Conservation (phyloP, 106 monocot species). For the Dioscorea dumetorum region DNA sequence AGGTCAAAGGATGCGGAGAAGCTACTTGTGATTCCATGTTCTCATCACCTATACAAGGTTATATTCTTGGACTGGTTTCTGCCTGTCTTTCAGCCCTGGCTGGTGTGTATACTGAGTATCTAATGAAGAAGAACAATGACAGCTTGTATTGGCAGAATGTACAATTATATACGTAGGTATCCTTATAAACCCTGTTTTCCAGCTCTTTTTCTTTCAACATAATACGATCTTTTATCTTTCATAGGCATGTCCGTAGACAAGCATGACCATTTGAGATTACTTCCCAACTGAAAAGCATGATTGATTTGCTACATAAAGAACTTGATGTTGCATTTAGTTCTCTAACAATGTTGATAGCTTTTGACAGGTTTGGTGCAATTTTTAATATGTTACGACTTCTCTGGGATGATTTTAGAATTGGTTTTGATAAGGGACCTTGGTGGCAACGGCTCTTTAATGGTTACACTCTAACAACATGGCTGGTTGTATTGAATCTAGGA, state of each 20-base stretch:
- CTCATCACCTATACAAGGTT: conserved; percentile 84
- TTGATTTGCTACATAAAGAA: not conserved
- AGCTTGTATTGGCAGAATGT: conserved; percentile 96
- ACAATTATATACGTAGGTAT: conserved; percentile 78
- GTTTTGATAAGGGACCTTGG: conserved; percentile 87
- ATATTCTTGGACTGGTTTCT: conserved; percentile 77
- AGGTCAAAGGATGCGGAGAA: conserved; percentile 96
- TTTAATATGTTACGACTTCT: conserved; percentile 86
- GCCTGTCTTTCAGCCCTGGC: conserved; percentile 99
- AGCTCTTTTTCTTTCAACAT: too few species aligned
- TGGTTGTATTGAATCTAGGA: conserved; percentile 92
- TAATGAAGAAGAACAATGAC: conserved; percentile 97
- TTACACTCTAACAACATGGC: conserved; percentile 78
- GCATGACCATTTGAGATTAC: too few species aligned
- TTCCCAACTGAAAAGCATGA: too few species aligned
- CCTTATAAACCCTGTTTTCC: not conserved
- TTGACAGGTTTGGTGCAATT: conserved; percentile 79
- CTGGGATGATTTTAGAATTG: conserved; percentile 71
- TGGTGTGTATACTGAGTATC: conserved; percentile 93
- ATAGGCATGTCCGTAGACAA: too few species aligned
- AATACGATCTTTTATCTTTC: too few species aligned
- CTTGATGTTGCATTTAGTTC: not conserved
- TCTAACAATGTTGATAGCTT: not conserved
- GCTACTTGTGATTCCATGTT: conserved; percentile 73
- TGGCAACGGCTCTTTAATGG: conserved; percentile 85